These are phyloP conservation scores for Earliella scabrosa DNA, from an alignment of 1,284 basidiomycete species.

Conservation along the genomic window DNA sequence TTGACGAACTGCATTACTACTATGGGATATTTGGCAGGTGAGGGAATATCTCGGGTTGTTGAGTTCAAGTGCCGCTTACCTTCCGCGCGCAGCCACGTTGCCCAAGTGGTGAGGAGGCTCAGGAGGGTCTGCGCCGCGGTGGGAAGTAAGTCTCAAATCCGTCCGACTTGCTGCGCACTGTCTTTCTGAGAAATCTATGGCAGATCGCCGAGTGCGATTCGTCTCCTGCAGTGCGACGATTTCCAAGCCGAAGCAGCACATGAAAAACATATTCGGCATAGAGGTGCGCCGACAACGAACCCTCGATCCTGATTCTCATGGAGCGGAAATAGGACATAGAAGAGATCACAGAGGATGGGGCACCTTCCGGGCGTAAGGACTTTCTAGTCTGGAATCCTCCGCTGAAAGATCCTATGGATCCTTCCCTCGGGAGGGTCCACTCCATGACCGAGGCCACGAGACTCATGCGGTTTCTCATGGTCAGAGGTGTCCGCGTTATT, in stretches of 20 bases:
- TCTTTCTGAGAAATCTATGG: not conserved
- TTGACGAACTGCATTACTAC: conserved; percentile 89
- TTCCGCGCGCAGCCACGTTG: conserved; percentile 65
- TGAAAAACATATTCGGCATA: conserved; percentile 78
- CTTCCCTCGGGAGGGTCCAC: conserved; percentile 60
- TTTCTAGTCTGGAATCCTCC: conserved; percentile 82
- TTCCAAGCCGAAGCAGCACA: conserved; percentile 77
- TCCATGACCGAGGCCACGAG: conserved; percentile 75
- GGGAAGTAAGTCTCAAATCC: conserved; percentile 63
- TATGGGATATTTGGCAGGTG: conserved; percentile 74
- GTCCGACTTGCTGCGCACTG: not conserved
- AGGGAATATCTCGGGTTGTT: not conserved
- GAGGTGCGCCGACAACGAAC: conserved; percentile 37
- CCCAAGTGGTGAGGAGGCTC: conserved; percentile 76
- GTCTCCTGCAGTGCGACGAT: conserved; percentile 93
- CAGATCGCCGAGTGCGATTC: conserved; percentile 68
- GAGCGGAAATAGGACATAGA: conserved; percentile 49
- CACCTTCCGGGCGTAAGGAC: conserved; percentile 82
- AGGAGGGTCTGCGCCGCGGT: conserved; percentile 83
- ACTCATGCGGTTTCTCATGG: conserved; percentile 84
- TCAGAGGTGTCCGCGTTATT: conserved; percentile 80
- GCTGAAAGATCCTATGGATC: conserved; percentile 61
- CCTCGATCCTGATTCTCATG: not conserved
- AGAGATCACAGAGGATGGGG: conserved; percentile 81
- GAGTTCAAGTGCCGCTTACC: not conserved